phyloP scores from a whole-genome alignment of 2,329 filamentous ascomycete species.

The Monosporascus ibericus region DNA sequence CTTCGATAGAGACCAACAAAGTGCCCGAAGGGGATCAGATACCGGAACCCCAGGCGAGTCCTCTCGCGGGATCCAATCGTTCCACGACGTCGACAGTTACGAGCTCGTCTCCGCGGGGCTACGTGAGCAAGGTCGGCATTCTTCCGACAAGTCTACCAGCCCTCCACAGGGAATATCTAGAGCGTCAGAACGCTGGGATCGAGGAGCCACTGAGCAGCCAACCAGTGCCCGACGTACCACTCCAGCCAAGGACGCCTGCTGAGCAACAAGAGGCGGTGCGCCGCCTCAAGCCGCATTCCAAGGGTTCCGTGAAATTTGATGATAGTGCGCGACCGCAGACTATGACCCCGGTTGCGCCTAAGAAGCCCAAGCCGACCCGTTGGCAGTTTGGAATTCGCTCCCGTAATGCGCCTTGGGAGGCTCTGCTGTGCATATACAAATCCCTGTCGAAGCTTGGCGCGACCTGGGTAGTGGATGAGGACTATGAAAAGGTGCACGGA shows the following conservation, averaged over 20 bases:
- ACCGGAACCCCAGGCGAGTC: conserved; percentile 37
- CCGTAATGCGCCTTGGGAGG: conserved; percentile 88
- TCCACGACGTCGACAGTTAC: conserved; percentile 46
- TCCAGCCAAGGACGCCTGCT: conserved; percentile 53
- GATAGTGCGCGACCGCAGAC: conserved; percentile 54
- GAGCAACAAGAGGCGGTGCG: conserved; percentile 78
- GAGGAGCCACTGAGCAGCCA: conserved; percentile 38
- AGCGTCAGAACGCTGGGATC: conserved; percentile 54
- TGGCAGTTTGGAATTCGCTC: conserved; percentile 99
- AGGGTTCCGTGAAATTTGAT: conserved; percentile 63
- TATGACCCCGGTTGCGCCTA: conserved; percentile 59
- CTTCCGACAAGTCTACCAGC: conserved; percentile 85
- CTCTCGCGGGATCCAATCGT: conserved; percentile 48
- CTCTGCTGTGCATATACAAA: conserved; percentile 91
- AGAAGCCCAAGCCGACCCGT: conserved; percentile 74
- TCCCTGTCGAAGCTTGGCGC: conserved; percentile 83
- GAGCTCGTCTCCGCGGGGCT: conserved; percentile 44
- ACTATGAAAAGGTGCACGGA: conserved; percentile 43
- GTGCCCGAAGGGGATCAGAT: conserved; percentile 9
- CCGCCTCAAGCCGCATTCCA: conserved; percentile 78
- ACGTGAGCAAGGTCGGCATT: conserved; percentile 83
- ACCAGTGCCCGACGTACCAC: conserved; percentile 41
- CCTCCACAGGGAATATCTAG: conserved; percentile 88
- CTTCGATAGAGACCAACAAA: conserved; percentile 8
- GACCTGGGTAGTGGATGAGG: conserved; percentile 71